Evolutionary conservation across 1,284 basidiomycete species (phyloP), one percentile per base, ranked within the genome.

Genomic region (Melanopsichium pennsylvanicum): DNA sequence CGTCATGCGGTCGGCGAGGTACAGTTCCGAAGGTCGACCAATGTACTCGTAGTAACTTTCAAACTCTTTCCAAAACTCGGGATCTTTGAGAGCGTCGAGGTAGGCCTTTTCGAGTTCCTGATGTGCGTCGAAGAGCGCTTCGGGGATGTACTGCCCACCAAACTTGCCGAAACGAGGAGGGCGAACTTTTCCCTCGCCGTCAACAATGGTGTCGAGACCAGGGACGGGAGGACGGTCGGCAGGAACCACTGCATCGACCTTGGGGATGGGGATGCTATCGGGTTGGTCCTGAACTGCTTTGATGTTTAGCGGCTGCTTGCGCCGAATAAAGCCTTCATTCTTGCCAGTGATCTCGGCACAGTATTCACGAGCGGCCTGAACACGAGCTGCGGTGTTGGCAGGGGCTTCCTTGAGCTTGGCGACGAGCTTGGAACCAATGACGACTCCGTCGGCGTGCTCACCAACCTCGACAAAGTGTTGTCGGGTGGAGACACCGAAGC

Each of bases 111-210:
- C 94, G 31, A 99, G 85, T 84, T 99, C 94, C 23, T 87, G 84
- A 37, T 97, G 85, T 76, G 91, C 93, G 77, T 94, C 93, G 67
- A 93, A 89, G 25, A 98, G 85, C 7, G 93, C 89, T 83, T 98
- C 96, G 2, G 96, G 92, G 5, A 97, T 93, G 52, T 93, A 98
- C 76, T 97, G 93, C 1, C 96, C 96, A 29, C 96, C 96, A 78
- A 96, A 99, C 59, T 92, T 85, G 45, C 96, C 96, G 74, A 98
- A 99, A 41, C 93, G 87, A 7, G 88, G 85, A 5, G 93, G 92
- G 1, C 66, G 63, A 5, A 78, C 50, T 16, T 57, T 60, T 39
- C 74, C 75, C 23, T 72, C 50, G 13, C 33, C 56, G 33, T 76
- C 74, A 32, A 70, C 62, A 16, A 68, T 59, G 25, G 69, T 52